Percentiles rank a stretch among this genome's conserved stretches.
phyloP scores from a whole-genome alignment of 441 rosid species.

The Pelargonium citronellum region DNA sequence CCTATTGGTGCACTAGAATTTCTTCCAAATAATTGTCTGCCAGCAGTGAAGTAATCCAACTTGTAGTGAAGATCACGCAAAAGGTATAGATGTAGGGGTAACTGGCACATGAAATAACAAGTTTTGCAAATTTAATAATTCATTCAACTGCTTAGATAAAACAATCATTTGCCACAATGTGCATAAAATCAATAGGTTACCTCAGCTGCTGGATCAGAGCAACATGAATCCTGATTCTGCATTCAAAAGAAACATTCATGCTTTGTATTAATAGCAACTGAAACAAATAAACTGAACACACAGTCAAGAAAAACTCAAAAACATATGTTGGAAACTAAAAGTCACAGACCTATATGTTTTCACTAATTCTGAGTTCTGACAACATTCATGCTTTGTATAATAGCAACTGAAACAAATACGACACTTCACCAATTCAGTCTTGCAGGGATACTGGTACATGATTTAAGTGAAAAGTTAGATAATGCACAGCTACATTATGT shows the following conservation, averaged over 20 bases:
- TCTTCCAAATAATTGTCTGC: constrained; percentile 37
- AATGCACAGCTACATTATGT: too few species aligned
- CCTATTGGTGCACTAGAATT: constrained; percentile 34
- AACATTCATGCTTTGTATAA: too few species aligned
- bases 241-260: constrained; percentile 19
- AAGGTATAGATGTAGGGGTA: constrained; percentile 62
- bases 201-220: constrained; percentile 69
- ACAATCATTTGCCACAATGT: constrained; percentile 6
- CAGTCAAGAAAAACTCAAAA: too few species aligned
- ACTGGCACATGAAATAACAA: constrained; percentile 40
- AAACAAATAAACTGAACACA: too few species aligned
- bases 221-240: constrained; percentile 49
- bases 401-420: too few species aligned
- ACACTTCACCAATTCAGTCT: too few species aligned
- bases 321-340: too few species aligned
- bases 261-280: too few species aligned
- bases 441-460: too few species aligned
- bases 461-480: too few species aligned
- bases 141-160: constrained; percentile 5
- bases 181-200: constrained; percentile 32
- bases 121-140: constrained; percentile 3
- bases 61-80: constrained; percentile 59
- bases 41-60: constrained; percentile 54
- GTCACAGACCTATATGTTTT: too few species aligned
- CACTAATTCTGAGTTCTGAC: too few species aligned